These are phyloP conservation scores for Ophiostoma piceae DNA, from an alignment of 2,329 filamentous ascomycete genomes.

Conservation along the genomic window DNA sequence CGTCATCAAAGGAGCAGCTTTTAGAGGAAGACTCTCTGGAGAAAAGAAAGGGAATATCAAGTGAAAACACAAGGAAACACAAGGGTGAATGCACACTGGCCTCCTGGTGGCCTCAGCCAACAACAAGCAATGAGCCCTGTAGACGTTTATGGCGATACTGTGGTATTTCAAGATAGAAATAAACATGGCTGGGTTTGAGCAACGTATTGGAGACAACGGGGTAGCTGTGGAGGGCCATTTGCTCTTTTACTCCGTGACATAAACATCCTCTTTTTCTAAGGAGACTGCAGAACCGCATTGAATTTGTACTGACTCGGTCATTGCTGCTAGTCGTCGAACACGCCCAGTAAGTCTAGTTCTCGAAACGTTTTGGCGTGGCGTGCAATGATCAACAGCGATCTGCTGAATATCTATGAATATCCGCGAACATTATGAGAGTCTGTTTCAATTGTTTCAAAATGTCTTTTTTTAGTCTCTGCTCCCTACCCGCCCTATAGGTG, in stretches of 20 bases:
- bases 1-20: neutral
- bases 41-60: neutral
- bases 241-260: neutral
- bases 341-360: neutral
- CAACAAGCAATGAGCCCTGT: neutral
- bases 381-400: neutral
- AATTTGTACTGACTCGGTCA: neutral
- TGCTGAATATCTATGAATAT: neutral
- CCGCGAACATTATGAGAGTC: neutral
- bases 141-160: neutral
- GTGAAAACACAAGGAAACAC: neutral
- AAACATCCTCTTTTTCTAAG: neutral
- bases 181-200: neutral
- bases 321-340: neutral
- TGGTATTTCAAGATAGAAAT: neutral
- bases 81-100: neutral
- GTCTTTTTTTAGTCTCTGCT: neutral
- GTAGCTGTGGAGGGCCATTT: neutral
- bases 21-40: neutral
- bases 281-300: neutral
- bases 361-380: slow-evolving; percentile 1
- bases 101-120: neutral
- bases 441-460: neutral
- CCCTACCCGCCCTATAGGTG: neutral
- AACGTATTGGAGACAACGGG: neutral